These are phyloP conservation scores for Termitomyces bulborhizus DNA, from an alignment of 768 basidiomycete genomes.

Conservation along the genomic window DNA sequence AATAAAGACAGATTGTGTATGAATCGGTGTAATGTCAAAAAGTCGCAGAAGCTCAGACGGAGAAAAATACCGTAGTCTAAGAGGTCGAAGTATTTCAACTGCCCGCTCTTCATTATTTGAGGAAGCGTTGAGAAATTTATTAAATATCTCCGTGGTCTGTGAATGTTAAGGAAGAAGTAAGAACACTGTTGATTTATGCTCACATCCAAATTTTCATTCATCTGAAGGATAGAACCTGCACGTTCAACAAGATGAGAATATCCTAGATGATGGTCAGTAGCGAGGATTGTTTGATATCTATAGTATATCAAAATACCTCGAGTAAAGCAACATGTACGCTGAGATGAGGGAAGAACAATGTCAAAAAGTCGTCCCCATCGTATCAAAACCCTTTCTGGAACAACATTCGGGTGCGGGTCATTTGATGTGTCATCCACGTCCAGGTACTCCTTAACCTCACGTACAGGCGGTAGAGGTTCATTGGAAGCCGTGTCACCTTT, in stretches of 20 bases:
- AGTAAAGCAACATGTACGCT: constrained; percentile 75
- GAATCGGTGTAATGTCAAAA: constrained; percentile 46
- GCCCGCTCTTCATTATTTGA: constrained; percentile 32
- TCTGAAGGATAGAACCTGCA: constrained; percentile 71
- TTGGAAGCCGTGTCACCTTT: background rate
- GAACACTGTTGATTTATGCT: constrained; percentile 9
- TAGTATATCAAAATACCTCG: constrained; percentile 40
- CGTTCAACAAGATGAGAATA: constrained; percentile 76
- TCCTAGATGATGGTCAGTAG: constrained; percentile 29
- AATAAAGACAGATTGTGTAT: constrained; percentile 27
- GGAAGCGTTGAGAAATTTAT: constrained; percentile 45
- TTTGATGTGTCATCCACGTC: constrained; percentile 21
- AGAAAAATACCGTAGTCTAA: constrained; percentile 71
- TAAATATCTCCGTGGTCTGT: constrained; percentile 58
- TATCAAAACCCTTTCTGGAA: constrained; percentile 56
- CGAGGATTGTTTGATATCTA: background rate
- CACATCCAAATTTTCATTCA: constrained; percentile 62
- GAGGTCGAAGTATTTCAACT: constrained; percentile 47
- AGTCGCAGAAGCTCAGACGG: constrained; percentile 66
- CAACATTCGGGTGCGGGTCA: constrained; percentile 21
- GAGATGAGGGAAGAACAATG: constrained; percentile 60
- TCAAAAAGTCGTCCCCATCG: constrained; percentile 83
- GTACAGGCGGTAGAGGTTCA: constrained; percentile 1
- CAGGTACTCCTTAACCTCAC: constrained; percentile 33
- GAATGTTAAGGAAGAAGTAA: background rate